These are phyloP conservation scores for Mycosphaerella sp. DNA, from an alignment of 2,329 filamentous ascomycete species.

Conservation along the genomic window DNA sequence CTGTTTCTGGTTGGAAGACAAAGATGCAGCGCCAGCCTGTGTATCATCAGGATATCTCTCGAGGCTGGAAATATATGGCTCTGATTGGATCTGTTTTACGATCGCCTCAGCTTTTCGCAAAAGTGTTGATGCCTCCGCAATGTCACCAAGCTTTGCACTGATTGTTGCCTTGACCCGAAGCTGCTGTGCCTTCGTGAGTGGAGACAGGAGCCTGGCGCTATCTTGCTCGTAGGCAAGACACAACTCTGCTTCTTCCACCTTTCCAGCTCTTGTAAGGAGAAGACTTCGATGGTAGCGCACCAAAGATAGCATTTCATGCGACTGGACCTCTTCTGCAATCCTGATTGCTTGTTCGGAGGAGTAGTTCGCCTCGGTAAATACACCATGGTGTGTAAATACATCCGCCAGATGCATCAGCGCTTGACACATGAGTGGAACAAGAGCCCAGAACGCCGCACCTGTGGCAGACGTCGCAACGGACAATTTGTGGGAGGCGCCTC, in stretches of 20 bases:
- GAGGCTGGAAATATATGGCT: constrained; percentile 1
- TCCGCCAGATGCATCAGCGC: constrained; percentile 67
- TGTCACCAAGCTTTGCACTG: constrained; percentile 19
- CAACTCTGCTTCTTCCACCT: constrained; percentile 30
- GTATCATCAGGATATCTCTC: not conserved
- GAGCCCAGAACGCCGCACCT: constrained; percentile 70
- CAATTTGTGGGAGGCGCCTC: constrained; percentile 18
- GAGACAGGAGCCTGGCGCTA: not conserved
- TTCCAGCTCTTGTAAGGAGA: constrained; percentile 24
- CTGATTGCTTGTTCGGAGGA: constrained; percentile 80
- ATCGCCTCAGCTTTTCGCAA: constrained; percentile 21
- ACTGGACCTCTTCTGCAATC: constrained; percentile 51
- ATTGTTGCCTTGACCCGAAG: constrained; percentile 22
- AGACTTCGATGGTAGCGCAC: constrained; percentile 22
- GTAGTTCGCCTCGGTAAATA: constrained; percentile 82
- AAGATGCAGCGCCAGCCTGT: not conserved
- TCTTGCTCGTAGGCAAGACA: constrained; percentile 21
- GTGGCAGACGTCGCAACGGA: constrained; percentile 34
- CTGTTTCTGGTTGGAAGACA: not conserved
- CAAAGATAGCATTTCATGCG: constrained; percentile 16
- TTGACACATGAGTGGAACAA: constrained; percentile 67
- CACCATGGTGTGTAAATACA: constrained; percentile 75
- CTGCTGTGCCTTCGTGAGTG: constrained; percentile 18
- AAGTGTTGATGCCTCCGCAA: constrained; percentile 17
- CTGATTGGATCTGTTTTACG: constrained; percentile 7